Base-by-base conservation (phyloP, 2,329 filamentous ascomycete species). In the Leptographium lundbergii region DNA sequence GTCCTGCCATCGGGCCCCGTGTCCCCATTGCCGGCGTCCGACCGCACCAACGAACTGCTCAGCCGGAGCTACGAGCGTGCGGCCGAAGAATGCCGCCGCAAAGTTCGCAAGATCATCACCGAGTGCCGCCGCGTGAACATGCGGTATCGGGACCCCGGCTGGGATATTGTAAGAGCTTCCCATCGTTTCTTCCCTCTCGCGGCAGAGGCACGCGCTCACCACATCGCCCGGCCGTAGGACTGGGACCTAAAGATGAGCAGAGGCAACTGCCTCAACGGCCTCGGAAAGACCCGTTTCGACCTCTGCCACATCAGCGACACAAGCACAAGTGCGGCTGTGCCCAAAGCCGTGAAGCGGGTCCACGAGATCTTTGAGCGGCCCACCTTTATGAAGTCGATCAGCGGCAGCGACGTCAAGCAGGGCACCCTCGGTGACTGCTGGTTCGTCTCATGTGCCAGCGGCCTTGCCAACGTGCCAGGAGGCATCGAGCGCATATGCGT, bases 371-470 rank as follows among this genome's bases (percentile, higher is more conserved):
- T 86, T 65, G 85, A 89, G 63, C 82, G 84, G 24, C 86, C 87
- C 0, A 83, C 80, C 3, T 92, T 92, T 68, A 73, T 82, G 72
- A 71, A 74, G 56, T 84, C 82, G 56, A 75, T 89, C 60, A 82
- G 84, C 64, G 84, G 86, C 14, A 82, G 84, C 59, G 88, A 94
- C 68, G 82, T 91, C 60, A 87, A 88, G 66, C 89, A 94, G 67
- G 89, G 89, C 2, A 79, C 78, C 48, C 79, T 87, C 45, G 89
- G 88, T n/a, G 83, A 92, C 67, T 94, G 89, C 73, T 92, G 88
- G 88, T 81, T 91, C 57, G 85, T 94, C 72, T 87, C 89, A 7
- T 86, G 86, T 25, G 72, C 95, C 32, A 89, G 86, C 36, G 88
- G 88, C 0, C 76, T 95, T 64, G 85, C 85, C 36, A 90, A 89